Conservation (phyloP, 768 basidiomycete genomes). For the Phylloporus rhodoxanthus region DNA sequence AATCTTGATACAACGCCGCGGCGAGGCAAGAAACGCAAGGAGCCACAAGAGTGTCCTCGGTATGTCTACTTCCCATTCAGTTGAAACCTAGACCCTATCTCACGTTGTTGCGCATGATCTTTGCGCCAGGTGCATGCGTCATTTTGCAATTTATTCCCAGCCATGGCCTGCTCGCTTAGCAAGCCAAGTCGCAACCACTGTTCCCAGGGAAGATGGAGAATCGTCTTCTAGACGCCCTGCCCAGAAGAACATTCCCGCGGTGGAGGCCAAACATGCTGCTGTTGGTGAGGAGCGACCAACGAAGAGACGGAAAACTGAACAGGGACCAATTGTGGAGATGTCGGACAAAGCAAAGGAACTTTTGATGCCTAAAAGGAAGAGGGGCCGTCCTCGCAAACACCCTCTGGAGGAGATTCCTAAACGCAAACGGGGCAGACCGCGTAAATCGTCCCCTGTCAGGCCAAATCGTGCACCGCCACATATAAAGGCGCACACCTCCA, state of each 20-base stretch:
- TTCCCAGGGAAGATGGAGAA: constrained; percentile 42
- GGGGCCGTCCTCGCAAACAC: constrained; percentile 33
- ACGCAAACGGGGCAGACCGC: constrained; percentile 33
- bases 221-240: constrained; percentile 41
- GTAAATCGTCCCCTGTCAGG: constrained; percentile 23
- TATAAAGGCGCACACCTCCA: constrained; percentile 6
- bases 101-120: constrained; percentile 11
- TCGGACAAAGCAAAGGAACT: constrained; percentile 32
- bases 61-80: constrained; percentile 33
- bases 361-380: constrained; percentile 29
- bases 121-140: constrained; percentile 62
- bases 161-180: constrained; percentile 65
- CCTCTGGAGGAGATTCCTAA: constrained; percentile 30
- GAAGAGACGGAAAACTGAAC: constrained; percentile 49
- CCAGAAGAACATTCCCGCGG: constrained; percentile 43
- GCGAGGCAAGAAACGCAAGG: constrained; percentile 51
- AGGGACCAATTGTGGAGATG: constrained; percentile 25
- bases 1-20: constrained; percentile 41
- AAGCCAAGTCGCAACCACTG: constrained; percentile 39
- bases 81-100: constrained; percentile 8
- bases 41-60: constrained; percentile 71
- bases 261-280: constrained; percentile 52
- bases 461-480: constrained; percentile 8
- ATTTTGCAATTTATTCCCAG: constrained; percentile 68
- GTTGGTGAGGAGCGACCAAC: constrained; percentile 36